Evolutionary conservation across 1,284 basidiomycete species (phyloP), one percentile per base, ranked within the genome.

Genomic region (Marasmius oreades): DNA sequence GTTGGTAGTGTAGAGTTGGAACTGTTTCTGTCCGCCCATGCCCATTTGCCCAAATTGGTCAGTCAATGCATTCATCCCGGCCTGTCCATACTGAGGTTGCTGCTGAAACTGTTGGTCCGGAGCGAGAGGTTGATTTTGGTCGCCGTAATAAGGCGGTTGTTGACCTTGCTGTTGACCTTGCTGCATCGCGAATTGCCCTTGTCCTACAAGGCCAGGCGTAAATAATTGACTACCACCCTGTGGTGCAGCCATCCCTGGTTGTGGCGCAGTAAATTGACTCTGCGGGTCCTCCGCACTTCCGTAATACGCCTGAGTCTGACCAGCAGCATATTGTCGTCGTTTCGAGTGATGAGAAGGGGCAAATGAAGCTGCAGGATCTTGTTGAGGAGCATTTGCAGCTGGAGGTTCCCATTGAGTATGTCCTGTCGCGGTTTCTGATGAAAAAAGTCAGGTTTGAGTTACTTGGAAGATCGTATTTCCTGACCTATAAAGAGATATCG

Each of bases 11-110:
- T 86, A 83, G 50, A 94, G 78, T 58, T 85, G 82, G 68, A 87
- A 84, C 31, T 82, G 84, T 67, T 87, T 90, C 69, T 84, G 84
- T 18, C 80, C 76, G 23, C 75, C 83, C 68, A 97, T 74, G 53
- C 87, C 87, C 93, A 98, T 94, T 70, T 89, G 83, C 47, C 85
- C 78, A 68, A 98, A 96, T 72, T 97, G 94, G 65, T 88, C 88
- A 7, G 90, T 73, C 62, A 97, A 77, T 43, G 84, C 82, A 63
- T 86, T 84, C 28, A 93, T 73, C 8, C 74, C 73, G 2, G 75
- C 73, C 59, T 81, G 80, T 39, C 73, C 75, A 63, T 84, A 86
- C 33, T 72, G 73, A 23, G 82, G 78, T 60, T 78, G 76, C 65
- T 69, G 37, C 73, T 76, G 54, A 24, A 5, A 28, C 11, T 50